A percentile compares a stretch with the other conserved stretches of the same genome.
phyloP scores from a whole-genome alignment of 768 basidiomycete genomes.

The Epithele typhae region DNA sequence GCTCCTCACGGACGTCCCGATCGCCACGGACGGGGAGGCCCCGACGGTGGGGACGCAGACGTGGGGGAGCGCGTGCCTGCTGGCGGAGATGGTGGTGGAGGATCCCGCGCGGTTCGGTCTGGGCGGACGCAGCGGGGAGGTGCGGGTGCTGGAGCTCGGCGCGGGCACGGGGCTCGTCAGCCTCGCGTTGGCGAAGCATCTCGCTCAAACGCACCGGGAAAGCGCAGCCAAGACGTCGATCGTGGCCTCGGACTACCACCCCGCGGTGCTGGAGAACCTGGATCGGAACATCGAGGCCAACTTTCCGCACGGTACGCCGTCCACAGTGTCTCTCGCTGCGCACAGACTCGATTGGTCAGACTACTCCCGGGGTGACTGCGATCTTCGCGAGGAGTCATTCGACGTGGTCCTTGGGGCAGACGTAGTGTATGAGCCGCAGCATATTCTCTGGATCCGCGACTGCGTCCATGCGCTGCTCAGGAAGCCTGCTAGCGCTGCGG shows the following conservation, averaged over 20 bases:
- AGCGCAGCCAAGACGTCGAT: constrained; percentile 19
- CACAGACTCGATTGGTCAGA: constrained; percentile 39
- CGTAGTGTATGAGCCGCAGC: constrained; percentile 47
- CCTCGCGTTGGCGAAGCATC: constrained; percentile 34
- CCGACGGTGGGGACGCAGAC: constrained; percentile 80
- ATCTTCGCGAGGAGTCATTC: constrained; percentile 24
- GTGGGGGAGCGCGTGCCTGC: constrained; percentile 82
- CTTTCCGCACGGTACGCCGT: constrained; percentile 11
- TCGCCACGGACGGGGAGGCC: constrained; percentile 61
- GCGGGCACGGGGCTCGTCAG: constrained; percentile 56
- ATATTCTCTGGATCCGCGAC: constrained; percentile 42
- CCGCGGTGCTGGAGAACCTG: constrained; percentile 45
- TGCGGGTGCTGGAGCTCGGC: constrained; percentile 50
- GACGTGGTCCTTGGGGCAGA: constrained; percentile 52
- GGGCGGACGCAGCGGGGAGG: background rate
- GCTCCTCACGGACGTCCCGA: constrained; percentile 59
- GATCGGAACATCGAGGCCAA: constrained; percentile 38
- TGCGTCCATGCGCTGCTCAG: constrained; percentile 38
- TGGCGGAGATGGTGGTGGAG: constrained; percentile 69
- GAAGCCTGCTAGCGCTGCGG: constrained; percentile 27
- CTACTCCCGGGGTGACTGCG: background rate
- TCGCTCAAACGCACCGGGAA: background rate
- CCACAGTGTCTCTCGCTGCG: constrained; percentile 19
- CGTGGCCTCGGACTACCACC: constrained; percentile 47
- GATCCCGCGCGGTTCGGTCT: constrained; percentile 47